These are phyloP conservation scores for Wallacemonas sp. DNA, from an alignment of 208 protist species.

Conservation along the genomic window DNA sequence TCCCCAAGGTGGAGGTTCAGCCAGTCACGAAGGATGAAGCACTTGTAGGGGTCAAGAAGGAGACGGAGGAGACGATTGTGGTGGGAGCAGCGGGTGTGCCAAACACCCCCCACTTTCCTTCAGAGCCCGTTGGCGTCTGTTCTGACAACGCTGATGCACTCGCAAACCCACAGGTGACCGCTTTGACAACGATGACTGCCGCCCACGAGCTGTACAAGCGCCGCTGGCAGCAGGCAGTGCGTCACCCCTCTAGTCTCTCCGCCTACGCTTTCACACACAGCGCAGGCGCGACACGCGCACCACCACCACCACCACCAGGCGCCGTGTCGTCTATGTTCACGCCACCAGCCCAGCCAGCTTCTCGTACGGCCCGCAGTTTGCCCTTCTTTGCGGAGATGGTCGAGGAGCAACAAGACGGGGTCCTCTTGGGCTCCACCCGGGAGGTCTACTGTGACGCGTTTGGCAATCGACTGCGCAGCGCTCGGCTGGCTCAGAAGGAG, in stretches of 20 bases:
- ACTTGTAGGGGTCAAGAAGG: background rate
- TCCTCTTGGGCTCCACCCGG: slow-evolving; percentile 30
- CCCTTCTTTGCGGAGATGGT: slow-evolving; percentile 52
- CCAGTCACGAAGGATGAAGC: background rate
- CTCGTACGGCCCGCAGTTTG: slow-evolving; percentile 2
- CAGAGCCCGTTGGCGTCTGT: too few relatives aligned
- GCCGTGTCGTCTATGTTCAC: background rate
- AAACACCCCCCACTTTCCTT: too few relatives aligned
- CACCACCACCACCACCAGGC: background rate
- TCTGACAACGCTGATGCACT: too few relatives aligned
- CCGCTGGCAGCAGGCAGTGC: slow-evolving; percentile 7
- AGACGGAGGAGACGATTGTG: background rate
- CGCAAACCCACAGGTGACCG: too few relatives aligned
- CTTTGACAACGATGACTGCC: background rate
- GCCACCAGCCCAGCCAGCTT: background rate
- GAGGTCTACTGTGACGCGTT: slow-evolving; percentile 58
- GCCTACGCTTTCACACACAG: too few relatives aligned
- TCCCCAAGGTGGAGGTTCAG: background rate
- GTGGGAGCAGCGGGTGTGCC: too few relatives aligned
- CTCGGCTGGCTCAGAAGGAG: slow-evolving; percentile 68
- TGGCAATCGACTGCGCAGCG: slow-evolving; percentile 78
- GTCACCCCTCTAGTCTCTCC: background rate
- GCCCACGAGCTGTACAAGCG: slow-evolving; percentile 11
- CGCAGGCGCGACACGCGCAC: background rate
- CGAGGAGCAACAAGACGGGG: slow-evolving; percentile 29